Conservation (phyloP, 306 rosid genomes). For the Cicer pinnatifidum region DNA sequence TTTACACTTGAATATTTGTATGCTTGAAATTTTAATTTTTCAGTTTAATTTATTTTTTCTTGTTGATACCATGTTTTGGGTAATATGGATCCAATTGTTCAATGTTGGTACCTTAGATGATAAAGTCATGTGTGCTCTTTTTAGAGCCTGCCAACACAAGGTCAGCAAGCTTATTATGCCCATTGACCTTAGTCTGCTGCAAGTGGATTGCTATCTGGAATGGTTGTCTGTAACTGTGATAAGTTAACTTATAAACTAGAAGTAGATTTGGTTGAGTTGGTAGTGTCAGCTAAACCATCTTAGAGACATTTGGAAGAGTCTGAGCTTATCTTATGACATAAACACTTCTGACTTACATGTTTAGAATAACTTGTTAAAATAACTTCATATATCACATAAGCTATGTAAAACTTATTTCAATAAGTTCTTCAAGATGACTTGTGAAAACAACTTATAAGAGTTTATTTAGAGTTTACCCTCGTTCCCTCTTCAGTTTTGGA, state of each 20-base stretch:
- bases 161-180: neutral
- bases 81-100: conserved; percentile 17
- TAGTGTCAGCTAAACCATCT: conserved; percentile 11
- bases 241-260: conserved; percentile 15
- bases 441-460: neutral
- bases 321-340: neutral
- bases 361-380: neutral
- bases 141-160: conserved; percentile 29
- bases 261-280: neutral
- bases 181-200: conserved; percentile 21
- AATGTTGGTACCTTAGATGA: conserved; percentile 30
- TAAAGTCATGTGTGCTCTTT: conserved; percentile 21
- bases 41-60: neutral
- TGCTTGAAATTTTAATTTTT: conserved; percentile 35
- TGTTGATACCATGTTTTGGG: conserved; percentile 16
- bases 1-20: conserved; percentile 36
- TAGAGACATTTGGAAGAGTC: neutral
- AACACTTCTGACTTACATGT: neutral
- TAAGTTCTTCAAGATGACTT: neutral
- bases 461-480: neutral
- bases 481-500: neutral
- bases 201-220: conserved; percentile 14
- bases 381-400: neutral
- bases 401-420: neutral
- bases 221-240: conserved; percentile 2